These are phyloP conservation scores for Wallemia ichthyophaga DNA, from an alignment of 1,284 basidiomycete species.

Conservation along the genomic window DNA sequence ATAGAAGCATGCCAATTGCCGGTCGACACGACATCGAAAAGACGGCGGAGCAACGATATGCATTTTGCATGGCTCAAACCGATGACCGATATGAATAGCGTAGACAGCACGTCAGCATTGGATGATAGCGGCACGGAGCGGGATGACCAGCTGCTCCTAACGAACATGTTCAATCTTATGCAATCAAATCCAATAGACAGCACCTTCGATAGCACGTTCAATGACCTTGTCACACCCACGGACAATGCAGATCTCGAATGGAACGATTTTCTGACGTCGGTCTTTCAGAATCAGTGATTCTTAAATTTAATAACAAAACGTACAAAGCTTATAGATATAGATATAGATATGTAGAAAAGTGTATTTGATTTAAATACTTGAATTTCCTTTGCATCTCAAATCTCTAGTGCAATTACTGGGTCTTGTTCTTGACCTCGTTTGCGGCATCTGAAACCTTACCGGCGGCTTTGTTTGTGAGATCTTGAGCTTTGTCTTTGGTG, in stretches of 20 bases:
- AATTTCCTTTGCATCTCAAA: too few species aligned
- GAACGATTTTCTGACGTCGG: neutral
- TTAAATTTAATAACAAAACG: too few species aligned
- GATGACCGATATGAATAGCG: too few species aligned
- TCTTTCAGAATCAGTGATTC: neutral
- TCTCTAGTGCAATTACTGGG: neutral
- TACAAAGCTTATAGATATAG: neutral
- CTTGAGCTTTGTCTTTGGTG: neutral
- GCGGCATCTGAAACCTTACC: neutral
- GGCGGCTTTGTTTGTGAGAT: neutral
- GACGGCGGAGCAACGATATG: neutral
- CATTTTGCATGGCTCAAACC: neutral
- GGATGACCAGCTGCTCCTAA: neutral
- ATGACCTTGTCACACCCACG: neutral
- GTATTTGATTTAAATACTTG: neutral
- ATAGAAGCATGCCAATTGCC: neutral
- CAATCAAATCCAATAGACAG: neutral
- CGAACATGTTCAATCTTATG: neutral
- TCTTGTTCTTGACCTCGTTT: neutral
- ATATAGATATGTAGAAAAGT: neutral
- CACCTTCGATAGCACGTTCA: neutral
- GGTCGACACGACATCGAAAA: neutral
- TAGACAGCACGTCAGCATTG: too few species aligned
- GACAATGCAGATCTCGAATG: neutral
- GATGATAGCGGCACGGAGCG: neutral